phyloP scores from a whole-genome alignment of 345 rosid genomes.

The Citrus cavaleriei region DNA sequence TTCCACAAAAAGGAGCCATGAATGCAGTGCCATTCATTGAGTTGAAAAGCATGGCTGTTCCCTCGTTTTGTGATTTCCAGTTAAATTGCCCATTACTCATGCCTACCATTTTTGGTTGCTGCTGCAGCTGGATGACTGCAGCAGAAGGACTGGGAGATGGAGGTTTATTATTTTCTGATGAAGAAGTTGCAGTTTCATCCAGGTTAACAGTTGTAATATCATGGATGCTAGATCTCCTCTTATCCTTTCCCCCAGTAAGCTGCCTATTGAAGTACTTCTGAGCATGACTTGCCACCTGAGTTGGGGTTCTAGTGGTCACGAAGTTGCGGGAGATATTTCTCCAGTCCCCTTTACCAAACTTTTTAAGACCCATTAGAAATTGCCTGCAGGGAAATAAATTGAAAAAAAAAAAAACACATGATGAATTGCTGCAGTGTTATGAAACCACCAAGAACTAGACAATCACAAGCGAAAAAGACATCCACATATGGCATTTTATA shows the following conservation, averaged over 20 bases:
- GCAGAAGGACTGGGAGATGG: constrained; percentile 43
- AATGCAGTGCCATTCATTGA: constrained; percentile 30
- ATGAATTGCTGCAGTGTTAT: not conserved
- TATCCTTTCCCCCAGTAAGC: constrained; percentile 87
- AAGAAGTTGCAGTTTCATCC: constrained; percentile 46
- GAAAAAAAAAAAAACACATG: constrained; percentile 12
- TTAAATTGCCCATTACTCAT: constrained; percentile 25
- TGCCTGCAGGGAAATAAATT: constrained; percentile 48
- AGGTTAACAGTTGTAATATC: constrained; percentile 87
- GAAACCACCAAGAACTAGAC: constrained; percentile 11
- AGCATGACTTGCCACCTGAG: constrained; percentile 99
- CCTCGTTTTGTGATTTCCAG: constrained; percentile 37
- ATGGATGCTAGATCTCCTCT: constrained; percentile 94
- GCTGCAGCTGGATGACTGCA: constrained; percentile 32
- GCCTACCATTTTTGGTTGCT: constrained; percentile 17
- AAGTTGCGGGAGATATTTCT: constrained; percentile 89
- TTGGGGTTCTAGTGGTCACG: constrained; percentile 85
- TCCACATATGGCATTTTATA: not conserved
- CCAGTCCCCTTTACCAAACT: constrained; percentile 99
- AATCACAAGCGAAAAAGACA: not conserved
- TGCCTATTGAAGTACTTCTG: constrained; percentile 97
- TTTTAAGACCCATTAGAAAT: constrained; percentile 86
- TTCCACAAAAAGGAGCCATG: constrained; percentile 42
- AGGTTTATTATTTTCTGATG: constrained; percentile 26
- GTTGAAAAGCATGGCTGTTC: constrained; percentile 33